A percentile compares a stretch with the other conserved stretches of the same genome.
Conservation (phyloP, 306 rosid genomes). For the Arachis hypogaea region DNA sequence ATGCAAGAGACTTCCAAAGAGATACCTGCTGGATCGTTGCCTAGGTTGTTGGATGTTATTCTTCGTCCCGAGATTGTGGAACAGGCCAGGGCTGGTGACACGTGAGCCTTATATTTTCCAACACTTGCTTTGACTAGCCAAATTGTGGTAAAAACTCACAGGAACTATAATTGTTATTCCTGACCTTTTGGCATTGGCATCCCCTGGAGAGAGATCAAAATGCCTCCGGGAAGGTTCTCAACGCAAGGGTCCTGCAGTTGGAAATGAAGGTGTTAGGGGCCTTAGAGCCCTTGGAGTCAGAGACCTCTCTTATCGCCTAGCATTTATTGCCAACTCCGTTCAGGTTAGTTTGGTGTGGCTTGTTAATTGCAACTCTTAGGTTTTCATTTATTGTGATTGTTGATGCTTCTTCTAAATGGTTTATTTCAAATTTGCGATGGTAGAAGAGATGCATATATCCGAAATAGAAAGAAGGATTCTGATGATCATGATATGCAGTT, state of each 20-base stretch:
- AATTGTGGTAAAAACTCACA: conserved; percentile 37
- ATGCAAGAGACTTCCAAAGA: conserved; percentile 98
- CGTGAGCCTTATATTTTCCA: conserved; percentile 54
- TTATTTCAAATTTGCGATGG: conserved; percentile 81
- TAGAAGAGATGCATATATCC: conserved; percentile 76
- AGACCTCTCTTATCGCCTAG: conserved; percentile 92
- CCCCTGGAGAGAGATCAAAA: conserved; percentile 98
- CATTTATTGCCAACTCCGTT: conserved; percentile 95
- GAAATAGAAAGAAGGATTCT: conserved; percentile 81
- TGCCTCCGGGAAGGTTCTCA: conserved; percentile 76
- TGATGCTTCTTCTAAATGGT: conserved; percentile 30
- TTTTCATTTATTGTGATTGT: conserved; percentile 23
- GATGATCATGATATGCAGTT: conserved; percentile 78
- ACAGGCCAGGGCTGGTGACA: conserved; percentile 99
- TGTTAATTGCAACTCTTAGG: neutral
- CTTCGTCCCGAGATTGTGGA: conserved; percentile 95
- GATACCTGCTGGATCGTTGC: conserved; percentile 97
- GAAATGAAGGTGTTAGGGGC: conserved; percentile 86
- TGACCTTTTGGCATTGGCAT: conserved; percentile 82
- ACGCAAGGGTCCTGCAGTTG: conserved; percentile 60
- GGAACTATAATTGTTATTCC: conserved; percentile 93
- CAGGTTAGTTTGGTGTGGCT: conserved; percentile 58
- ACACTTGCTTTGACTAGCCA: neutral
- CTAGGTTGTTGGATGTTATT: conserved; percentile 90
- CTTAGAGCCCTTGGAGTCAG: conserved; percentile 90